Base-by-base conservation (phyloP, 345 rosid genomes). In the Bretschneidera sinensis region DNA sequence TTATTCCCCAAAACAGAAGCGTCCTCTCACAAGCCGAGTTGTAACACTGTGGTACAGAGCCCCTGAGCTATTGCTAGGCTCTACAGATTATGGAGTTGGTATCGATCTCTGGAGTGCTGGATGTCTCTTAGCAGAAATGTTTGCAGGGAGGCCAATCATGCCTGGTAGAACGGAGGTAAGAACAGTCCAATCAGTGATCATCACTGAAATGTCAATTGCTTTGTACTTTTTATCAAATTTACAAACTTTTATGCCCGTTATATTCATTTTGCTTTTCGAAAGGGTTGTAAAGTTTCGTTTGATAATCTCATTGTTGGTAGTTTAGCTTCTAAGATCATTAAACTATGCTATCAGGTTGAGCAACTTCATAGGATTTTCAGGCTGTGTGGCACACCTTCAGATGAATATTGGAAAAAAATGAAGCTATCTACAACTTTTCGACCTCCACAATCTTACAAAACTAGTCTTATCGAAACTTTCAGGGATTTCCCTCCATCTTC, bases 21-120 rank as follows among this genome's bases (percentile, higher is more conserved):
- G 78, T 17, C 90, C 81, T 8, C 81, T 91, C 17, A 92, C 95
- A 0, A 88, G 86, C 65, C 83, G 92, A 19, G 98, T 92, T 5
- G 98, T 92, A 21, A 92, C 96, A 0, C 84, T 88, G 31, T 92
- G 91, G 98, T 88, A 88, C 52, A 81, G 98, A 76, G 94, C 97
- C 31, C 98, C 96, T 17, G 98, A 91, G 75, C 70, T 91, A 0
- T 78, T 88, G 0, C 57, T 88, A 17, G 95, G 95, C 17, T 80
- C 95, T 16, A 82, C 87, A 17, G 95, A 83, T 57, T 88, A 92
- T 66, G 98, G 96, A 64, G 87, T 79, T 23, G 92, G 92, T 1
- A 75, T 92, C 31, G 98, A 92, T 74, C 77, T 92, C 4, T 92
- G 92, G 96, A 92, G 95, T 50, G 96, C 89, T 0, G 98, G 98